Evolutionary conservation across 139 green algal genomes (phyloP), one percentile per base, ranked within the genome.

Genomic region (Chlorella sp.): DNA sequence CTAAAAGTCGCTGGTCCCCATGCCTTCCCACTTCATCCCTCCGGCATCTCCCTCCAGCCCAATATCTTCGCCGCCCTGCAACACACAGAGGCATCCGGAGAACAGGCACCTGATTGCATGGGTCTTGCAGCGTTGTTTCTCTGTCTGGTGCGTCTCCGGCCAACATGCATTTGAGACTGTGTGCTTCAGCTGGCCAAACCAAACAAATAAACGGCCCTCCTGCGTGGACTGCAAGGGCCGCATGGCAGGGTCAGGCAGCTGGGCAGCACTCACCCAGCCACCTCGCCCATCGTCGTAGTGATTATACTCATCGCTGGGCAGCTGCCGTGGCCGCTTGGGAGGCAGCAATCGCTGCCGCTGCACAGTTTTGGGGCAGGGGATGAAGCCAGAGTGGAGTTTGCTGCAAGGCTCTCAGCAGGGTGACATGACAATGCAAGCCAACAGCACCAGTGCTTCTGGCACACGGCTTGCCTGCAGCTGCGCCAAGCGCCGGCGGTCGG

Each of bases 41-140:
- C 9, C 77, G 14, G 17, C 19, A 22, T 16, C 77, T 40, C 77
- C 77, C 40, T 83, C 77, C 30, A 83, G 38, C 36, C 77, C 77
- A 46, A 83, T 83, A 40, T 83, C 77, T 2, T 83, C 77, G 11
- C 77, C 77, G 7, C 14, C 77, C 77, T 83, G 77, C 77, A 82
- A n/a, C 13, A 51, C n/a, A 81, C 6, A 19, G 0, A 68, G 34
- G 32, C 30, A 8, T 34, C n/a, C 36, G 1, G 22, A 5, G 40
- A 17, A 58, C 70, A 13, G 1, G 22, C 34, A 20, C 70, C 24
- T n/a, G n/a, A n/a, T n/a, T n/a, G n/a, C n/a, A n/a, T n/a, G n/a
- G n/a, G n/a, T n/a, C n/a, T n/a, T n/a, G n/a, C n/a, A n/a, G n/a
- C n/a, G n/a, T n/a, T n/a, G n/a, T n/a, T n/a, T n/a, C n/a, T n/a